Evolutionary conservation across 2,329 filamentous ascomycete species (phyloP), one percentile per base, ranked within the genome.

Genomic region (Sporothrix sp.): DNA sequence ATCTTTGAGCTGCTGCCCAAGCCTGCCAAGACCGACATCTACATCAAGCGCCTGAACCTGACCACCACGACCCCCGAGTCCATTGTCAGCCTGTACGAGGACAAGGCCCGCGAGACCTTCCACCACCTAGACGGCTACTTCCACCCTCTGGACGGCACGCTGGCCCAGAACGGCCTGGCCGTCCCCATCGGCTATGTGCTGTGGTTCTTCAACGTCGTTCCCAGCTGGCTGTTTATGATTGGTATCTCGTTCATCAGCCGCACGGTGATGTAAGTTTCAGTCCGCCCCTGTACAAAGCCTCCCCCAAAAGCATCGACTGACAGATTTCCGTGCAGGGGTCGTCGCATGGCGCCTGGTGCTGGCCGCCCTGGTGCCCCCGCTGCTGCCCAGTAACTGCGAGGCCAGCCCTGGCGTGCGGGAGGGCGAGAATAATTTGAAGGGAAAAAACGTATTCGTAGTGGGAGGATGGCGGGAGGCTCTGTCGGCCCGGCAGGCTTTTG

Each of bases 201-300:
- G 58, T 88, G 79, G 78, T 72, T 72, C 57, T 79, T 85, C 61
- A 73, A 75, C 59, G 68, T 84, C 44, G 67, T 87, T 52, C 78
- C 85, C 52, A 81, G 82, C 71, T 91, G 86, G 86, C 68, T 79
- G 50, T 81, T 88, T 62, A 90, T 91, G 86, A 74, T 91, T 58
- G 63, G 78, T 44, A 74, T 91, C 59, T 86, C 82, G 48, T 81
- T 90, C 64, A 61, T 84, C 56, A 87, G 81, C 73, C 76, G 85
- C 63, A 77, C 72, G 52, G 76, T 90, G 66, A 88, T 90, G 86
- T 88, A 71, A 76, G 84, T 74, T 49, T 25, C 5, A 6, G 13
- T 18, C n/a, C n/a, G 14, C 16, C n/a, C 14, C 8, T 47, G 35
- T 7, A 18, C 42, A 32, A n/a, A 28, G 25, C 25, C 10, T 28